phyloP scores from a whole-genome alignment of 2,329 filamentous ascomycete genomes.

The Cadophora sp. region DNA sequence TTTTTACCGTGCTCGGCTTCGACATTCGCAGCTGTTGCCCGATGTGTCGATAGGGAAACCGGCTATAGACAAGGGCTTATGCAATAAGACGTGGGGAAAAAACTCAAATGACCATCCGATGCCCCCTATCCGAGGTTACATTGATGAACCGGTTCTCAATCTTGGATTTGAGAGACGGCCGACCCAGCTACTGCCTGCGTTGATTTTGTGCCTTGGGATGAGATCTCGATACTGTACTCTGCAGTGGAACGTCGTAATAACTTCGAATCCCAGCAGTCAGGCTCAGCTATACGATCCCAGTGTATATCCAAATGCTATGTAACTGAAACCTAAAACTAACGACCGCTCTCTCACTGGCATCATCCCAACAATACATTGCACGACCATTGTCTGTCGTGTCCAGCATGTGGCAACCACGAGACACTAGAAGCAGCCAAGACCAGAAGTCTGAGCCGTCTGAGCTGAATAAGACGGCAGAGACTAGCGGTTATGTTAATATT shows the following conservation, averaged over 20 bases:
- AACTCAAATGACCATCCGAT: neutral
- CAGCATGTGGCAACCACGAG: conserved; percentile 13
- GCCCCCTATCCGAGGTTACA: neutral
- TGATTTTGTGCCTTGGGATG: neutral
- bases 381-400: neutral
- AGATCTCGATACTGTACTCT: conserved; percentile 5
- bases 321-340: neutral
- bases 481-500: neutral
- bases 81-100: conserved; percentile 16
- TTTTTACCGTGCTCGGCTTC: neutral
- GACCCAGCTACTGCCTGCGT: neutral
- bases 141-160: neutral
- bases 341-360: neutral
- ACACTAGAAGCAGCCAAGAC: neutral
- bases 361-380: neutral
- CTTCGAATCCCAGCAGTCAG: neutral
- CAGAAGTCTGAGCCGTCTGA: no score
- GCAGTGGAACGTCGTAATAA: neutral
- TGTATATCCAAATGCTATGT: neutral
- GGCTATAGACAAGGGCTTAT: conserved; percentile 4
- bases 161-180: neutral
- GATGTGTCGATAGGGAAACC: neutral
- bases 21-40: neutral
- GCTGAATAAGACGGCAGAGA: neutral
- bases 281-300: conserved; percentile 5